These are phyloP conservation scores for Botrytis cinerea DNA, from an alignment of 2,329 filamentous ascomycete species.

Conservation along the genomic window DNA sequence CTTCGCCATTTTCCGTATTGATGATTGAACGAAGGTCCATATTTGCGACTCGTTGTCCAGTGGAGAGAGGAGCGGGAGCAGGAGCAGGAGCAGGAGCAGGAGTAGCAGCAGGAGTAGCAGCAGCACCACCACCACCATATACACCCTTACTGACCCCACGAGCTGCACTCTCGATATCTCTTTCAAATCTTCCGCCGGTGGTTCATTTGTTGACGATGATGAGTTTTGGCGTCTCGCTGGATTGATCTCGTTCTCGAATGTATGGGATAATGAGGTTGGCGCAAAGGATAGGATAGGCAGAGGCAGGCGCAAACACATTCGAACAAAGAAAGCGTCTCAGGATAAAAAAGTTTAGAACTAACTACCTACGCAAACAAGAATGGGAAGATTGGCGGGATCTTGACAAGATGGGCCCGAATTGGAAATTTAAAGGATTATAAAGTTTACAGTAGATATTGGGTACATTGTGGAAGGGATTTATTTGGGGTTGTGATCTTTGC, in stretches of 20 bases:
- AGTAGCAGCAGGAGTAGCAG: slow-evolving; percentile 10
- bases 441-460: slow-evolving; percentile 1
- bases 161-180: slow-evolving; percentile 29
- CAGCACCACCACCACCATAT: slow-evolving; percentile 28
- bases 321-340: slow-evolving; percentile 29
- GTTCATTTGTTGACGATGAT: slow-evolving; percentile 35
- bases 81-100: neutral
- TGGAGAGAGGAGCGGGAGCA: slow-evolving; percentile 16
- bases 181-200: slow-evolving; percentile 20
- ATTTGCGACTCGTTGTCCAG: slow-evolving; percentile 38
- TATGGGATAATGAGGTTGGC: slow-evolving; percentile 30
- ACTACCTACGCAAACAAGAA: slow-evolving; percentile 22
- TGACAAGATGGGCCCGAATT: slow-evolving; percentile 1
- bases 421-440: slow-evolving; percentile 1
- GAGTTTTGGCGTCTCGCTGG: slow-evolving; percentile 8
- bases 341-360: slow-evolving; percentile 19
- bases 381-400: neutral
- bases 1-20: slow-evolving; percentile 45
- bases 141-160: slow-evolving; percentile 31
- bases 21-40: slow-evolving; percentile 57
- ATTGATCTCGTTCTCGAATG: slow-evolving; percentile 24
- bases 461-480: neutral
- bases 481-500: neutral
- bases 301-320: slow-evolving; percentile 32
- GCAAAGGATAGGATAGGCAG: slow-evolving; percentile 32